Conservation (phyloP, 2,329 filamentous ascomycete species). For the Microdochium paspali region DNA sequence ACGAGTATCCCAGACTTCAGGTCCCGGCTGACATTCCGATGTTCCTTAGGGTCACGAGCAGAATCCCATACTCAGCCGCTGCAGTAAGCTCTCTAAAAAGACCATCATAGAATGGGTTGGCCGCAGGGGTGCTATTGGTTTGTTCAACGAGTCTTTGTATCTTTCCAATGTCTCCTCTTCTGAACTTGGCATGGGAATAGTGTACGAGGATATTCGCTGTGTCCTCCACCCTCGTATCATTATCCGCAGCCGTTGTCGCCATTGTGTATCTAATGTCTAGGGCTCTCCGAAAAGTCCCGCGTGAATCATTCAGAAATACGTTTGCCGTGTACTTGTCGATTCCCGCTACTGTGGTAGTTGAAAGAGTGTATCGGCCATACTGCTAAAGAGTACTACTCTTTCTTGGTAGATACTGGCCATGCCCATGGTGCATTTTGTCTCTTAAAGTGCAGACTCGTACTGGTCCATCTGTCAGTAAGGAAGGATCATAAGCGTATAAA, state of each 20-base stretch:
- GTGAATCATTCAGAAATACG: background rate
- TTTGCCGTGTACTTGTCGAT: background rate
- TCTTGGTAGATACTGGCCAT: background rate
- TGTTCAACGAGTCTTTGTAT: background rate
- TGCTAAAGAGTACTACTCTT: background rate
- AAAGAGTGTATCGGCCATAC: background rate
- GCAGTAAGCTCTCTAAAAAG: background rate
- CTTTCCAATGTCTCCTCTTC: background rate
- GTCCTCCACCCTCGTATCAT: background rate
- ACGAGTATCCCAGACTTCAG: background rate
- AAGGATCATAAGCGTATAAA: background rate
- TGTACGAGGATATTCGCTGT: background rate
- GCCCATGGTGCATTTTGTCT: background rate
- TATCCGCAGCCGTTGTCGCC: background rate
- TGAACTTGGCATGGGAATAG: background rate
- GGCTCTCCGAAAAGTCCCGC: background rate
- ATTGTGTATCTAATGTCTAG: background rate
- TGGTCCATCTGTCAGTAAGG: background rate
- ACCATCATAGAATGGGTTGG: background rate
- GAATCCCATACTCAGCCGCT: background rate
- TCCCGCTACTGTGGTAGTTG: background rate
- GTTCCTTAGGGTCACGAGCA: background rate
- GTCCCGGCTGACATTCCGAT: background rate
- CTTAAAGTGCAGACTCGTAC: background rate
- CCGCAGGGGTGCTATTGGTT: background rate